Conservation (phyloP, 2,329 filamentous ascomycete genomes). For the Falciphora oryzae region DNA sequence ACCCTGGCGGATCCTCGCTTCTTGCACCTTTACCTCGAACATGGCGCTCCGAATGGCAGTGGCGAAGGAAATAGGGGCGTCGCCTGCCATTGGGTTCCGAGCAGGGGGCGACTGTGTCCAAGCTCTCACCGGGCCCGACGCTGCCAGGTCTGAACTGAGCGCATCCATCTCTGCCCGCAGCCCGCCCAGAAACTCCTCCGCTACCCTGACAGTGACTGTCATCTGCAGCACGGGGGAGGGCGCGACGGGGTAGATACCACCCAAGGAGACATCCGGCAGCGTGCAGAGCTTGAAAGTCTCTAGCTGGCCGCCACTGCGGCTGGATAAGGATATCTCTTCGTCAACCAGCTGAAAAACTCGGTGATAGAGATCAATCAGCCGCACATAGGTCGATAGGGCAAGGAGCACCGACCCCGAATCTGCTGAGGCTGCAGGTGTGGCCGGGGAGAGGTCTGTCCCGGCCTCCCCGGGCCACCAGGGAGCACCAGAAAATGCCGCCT, state of each 20-base stretch:
- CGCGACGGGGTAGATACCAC: constrained; percentile 31
- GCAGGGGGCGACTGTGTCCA: not conserved
- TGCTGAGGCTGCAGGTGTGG: constrained; percentile 12
- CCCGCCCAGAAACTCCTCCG: constrained; percentile 32
- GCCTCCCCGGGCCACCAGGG: not conserved
- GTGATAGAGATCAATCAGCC: constrained; percentile 35
- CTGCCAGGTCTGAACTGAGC: not conserved
- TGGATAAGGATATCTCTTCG: constrained; percentile 24
- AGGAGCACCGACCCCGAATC: constrained; percentile 34
- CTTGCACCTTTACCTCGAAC: not conserved
- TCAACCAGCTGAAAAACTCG: constrained; percentile 31
- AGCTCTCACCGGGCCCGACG: too few species aligned
- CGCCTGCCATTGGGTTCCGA: not conserved
- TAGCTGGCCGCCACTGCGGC: constrained; percentile 16
- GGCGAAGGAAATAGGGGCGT: not conserved
- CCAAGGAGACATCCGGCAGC: constrained; percentile 35
- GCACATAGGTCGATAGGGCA: constrained; percentile 32
- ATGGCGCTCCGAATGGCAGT: not conserved
- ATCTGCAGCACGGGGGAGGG: constrained; percentile 35
- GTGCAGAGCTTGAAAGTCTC: constrained; percentile 30
- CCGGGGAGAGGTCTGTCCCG: not conserved
- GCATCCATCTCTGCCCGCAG: constrained; percentile 16
- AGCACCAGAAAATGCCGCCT: not conserved
- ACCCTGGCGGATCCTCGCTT: not conserved
- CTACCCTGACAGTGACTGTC: constrained; percentile 36